Evolutionary conservation across 2,329 filamentous ascomycete species (phyloP).

Genomic region (Colletotrichum sp.): DNA sequence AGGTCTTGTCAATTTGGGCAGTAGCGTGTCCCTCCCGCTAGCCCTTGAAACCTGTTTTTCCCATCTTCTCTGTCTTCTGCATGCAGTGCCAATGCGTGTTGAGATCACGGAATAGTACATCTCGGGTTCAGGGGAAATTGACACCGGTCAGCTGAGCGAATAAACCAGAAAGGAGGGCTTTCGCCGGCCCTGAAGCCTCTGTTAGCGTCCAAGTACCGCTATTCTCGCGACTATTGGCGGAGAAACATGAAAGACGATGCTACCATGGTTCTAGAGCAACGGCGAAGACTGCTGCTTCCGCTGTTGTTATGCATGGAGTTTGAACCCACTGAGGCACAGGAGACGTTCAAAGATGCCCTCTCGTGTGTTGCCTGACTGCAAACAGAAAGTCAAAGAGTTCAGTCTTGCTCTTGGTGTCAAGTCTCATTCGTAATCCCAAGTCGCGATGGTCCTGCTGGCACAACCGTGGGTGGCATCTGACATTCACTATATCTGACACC

Average conservation of each 20-base stretch:
- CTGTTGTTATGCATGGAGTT: not conserved
- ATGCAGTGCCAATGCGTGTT: not conserved
- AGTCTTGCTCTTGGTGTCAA: not conserved
- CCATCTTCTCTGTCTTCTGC: too few relatives aligned
- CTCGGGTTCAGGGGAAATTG: not conserved
- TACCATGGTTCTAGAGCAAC: not conserved
- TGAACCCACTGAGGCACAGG: not conserved
- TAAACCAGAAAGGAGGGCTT: not conserved
- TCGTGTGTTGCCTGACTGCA: not conserved
- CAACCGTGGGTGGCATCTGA: not conserved
- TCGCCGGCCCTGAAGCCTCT: not conserved
- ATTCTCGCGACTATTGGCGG: not conserved
- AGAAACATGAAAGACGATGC: not conserved
- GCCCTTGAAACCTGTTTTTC: not conserved
- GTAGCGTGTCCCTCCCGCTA: fast-evolving
- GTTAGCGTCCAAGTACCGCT: not conserved
- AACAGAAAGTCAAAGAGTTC: fast-evolving
- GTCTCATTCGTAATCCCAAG: not conserved
- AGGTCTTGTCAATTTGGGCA: fast-evolving
- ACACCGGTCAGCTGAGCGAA: not conserved
- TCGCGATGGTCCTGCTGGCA: not conserved
- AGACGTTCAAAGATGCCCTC: not conserved
- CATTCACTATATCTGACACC: not conserved
- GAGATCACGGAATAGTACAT: not conserved
- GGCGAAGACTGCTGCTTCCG: not conserved